Percentiles rank a stretch among this genome's conserved stretches.
These are phyloP conservation scores for Leucocoprinus leucothites DNA, from an alignment of 768 basidiomycete genomes.

Conservation along the genomic window DNA sequence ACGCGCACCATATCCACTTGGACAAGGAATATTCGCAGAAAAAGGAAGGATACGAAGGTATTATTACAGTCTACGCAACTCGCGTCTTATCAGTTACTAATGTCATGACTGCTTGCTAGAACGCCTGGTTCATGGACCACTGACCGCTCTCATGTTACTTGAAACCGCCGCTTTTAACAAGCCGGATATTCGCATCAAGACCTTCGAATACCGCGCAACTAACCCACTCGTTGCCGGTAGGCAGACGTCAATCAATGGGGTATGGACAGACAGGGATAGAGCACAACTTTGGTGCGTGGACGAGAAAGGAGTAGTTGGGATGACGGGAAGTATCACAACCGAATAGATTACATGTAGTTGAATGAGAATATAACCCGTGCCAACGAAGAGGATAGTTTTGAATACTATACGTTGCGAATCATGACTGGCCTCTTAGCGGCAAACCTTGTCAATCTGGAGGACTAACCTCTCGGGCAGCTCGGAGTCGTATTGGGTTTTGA, in stretches of 20 bases:
- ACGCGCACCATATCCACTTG: conserved; percentile 82
- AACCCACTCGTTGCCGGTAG: conserved; percentile 60
- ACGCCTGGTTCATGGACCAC: conserved; percentile 81
- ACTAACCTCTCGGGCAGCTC: no score
- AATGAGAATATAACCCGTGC: not conserved
- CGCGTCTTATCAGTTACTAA: not conserved
- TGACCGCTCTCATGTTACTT: conserved; percentile 77
- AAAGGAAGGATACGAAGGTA: conserved; percentile 73
- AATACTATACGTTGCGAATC: no score
- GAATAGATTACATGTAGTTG: not conserved
- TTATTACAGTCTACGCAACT: not conserved
- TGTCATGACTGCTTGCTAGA: conserved; percentile 35
- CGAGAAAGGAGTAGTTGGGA: conserved; percentile 57
- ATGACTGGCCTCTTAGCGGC: no score
- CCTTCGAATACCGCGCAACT: conserved; percentile 69
- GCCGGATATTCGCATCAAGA: conserved; percentile 41
- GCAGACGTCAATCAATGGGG: conserved; percentile 43
- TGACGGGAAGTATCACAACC: conserved; percentile 50
- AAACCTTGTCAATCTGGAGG: no score
- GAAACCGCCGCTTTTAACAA: conserved; percentile 54
- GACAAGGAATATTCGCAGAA: conserved; percentile 69
- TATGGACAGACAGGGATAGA: conserved; percentile 34
- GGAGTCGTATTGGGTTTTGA: no score
- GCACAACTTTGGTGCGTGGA: conserved; percentile 59
- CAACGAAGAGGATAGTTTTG: no score